phyloP scores from a whole-genome alignment of 2,329 filamentous ascomycete genomes.

The Coniochaeta sp. region DNA sequence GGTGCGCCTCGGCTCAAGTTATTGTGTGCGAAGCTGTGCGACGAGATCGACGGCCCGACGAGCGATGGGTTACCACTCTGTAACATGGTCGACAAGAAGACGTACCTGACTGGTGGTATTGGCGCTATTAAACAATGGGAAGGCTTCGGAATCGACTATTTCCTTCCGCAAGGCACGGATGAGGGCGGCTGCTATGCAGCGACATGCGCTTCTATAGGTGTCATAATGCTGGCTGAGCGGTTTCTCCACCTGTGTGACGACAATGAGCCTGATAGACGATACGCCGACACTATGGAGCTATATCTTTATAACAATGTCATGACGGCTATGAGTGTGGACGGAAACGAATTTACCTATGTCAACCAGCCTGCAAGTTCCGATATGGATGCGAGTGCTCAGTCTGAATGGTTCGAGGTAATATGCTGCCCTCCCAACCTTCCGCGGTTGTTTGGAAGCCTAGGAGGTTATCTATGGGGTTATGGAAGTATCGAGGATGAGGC shows the following conservation, averaged over 20 bases:
- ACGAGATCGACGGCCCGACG: too few species aligned
- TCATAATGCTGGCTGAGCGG: conserved; percentile 53
- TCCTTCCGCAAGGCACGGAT: conserved; percentile 49
- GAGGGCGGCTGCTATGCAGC: conserved; percentile 57
- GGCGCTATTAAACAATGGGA: conserved; percentile 51
- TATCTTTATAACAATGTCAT: conserved; percentile 54
- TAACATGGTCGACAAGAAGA: conserved; percentile 55
- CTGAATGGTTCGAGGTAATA: conserved; percentile 51
- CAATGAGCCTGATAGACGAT: conserved; percentile 40
- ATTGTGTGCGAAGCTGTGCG: too few species aligned
- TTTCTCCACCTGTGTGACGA: conserved; percentile 33
- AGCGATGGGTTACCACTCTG: too few species aligned
- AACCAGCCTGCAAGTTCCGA: conserved; percentile 52
- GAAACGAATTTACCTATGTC: conserved; percentile 51
- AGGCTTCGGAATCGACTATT: conserved; percentile 52
- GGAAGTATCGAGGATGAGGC: conserved; percentile 17
- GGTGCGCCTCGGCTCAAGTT: too few species aligned
- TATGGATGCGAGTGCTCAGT: conserved; percentile 36
- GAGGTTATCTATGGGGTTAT: conserved; percentile 47
- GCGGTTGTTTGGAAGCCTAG: conserved; percentile 45
- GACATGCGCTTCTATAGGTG: conserved; percentile 52
- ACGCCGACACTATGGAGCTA: conserved; percentile 52
- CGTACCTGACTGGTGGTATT: conserved; percentile 56
- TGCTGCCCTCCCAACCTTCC: conserved; percentile 56
- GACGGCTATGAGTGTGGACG: conserved; percentile 47